phyloP scores from a whole-genome alignment of 2,329 filamentous ascomycete genomes.

The Cercospora beticola region DNA sequence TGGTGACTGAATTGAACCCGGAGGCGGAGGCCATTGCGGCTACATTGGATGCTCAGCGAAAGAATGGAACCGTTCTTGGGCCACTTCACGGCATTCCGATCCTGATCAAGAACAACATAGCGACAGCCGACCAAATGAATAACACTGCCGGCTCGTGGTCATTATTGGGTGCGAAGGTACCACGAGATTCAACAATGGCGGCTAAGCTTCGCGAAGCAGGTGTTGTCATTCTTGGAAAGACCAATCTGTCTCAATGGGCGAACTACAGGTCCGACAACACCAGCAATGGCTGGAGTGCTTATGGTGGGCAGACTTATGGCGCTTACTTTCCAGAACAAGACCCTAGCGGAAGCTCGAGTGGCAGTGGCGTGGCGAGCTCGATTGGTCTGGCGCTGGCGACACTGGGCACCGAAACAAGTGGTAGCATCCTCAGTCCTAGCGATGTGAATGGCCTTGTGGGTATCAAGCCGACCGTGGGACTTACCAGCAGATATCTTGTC shows the following conservation, averaged over 20 bases:
- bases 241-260: constrained; percentile 65
- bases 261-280: constrained; percentile 60
- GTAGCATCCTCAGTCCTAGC: constrained; percentile 62
- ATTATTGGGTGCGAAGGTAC: constrained; percentile 58
- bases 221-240: constrained; percentile 65
- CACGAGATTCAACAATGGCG: constrained; percentile 59
- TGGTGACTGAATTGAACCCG: constrained; percentile 57
- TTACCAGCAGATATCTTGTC: constrained; percentile 62
- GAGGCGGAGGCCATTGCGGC: constrained; percentile 54
- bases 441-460: constrained; percentile 62
- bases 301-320: constrained; percentile 61
- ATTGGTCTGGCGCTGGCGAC: constrained; percentile 60
- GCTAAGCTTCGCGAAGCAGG: constrained; percentile 61
- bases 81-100: constrained; percentile 66
- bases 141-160: constrained; percentile 66
- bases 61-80: constrained; percentile 49
- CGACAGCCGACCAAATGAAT: constrained; percentile 61
- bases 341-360: constrained; percentile 61
- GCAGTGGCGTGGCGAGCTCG: constrained; percentile 60
- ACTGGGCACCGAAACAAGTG: constrained; percentile 63
- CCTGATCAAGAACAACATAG: constrained; percentile 67
- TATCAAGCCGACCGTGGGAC: constrained; percentile 66
- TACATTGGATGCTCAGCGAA: constrained; percentile 51
- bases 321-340: constrained; percentile 63
- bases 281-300: constrained; percentile 63